Evolutionary conservation across 2,329 filamentous ascomycete genomes (phyloP).

Genomic region (Diaporthe helianthi): DNA sequence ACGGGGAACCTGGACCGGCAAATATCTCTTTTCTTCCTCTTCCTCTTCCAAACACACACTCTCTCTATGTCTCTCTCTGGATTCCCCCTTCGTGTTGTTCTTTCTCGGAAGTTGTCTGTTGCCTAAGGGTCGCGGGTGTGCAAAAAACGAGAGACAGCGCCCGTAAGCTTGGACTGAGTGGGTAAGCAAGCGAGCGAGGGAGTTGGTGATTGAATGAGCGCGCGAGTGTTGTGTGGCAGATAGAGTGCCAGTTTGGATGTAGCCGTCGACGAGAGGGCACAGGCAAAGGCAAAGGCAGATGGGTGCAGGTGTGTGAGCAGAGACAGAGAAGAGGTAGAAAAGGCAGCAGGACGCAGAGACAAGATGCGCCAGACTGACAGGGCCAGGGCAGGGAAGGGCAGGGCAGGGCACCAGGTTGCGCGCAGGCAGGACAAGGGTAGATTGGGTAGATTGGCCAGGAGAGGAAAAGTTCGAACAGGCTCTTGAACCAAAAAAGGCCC

Average conservation of each 20-base stretch:
- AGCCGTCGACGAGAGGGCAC: not conserved
- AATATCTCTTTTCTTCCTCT: not conserved
- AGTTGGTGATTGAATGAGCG: not conserved
- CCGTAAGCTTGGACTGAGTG: constrained; percentile 6
- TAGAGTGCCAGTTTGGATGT: not conserved
- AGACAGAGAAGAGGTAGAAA: not conserved
- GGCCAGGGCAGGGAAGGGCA: not conserved
- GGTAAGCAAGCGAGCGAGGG: not conserved
- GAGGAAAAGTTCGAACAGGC: not conserved
- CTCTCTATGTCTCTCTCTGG: not conserved
- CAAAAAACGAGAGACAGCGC: constrained; percentile 25
- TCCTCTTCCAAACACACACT: too few species aligned
- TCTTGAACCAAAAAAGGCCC: constrained; percentile 17
- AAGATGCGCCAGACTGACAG: constrained; percentile 6
- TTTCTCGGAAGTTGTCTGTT: not conserved
- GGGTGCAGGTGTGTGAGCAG: not conserved
- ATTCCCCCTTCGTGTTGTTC: not conserved
- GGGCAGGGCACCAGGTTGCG: not conserved
- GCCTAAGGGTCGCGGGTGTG: constrained; percentile 17
- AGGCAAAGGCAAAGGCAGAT: not conserved
- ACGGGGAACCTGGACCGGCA: not conserved
- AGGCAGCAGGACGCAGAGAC: not conserved
- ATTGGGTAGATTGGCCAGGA: not conserved
- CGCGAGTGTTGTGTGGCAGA: not conserved
- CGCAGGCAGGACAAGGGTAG: constrained; percentile 7